Conservation (phyloP, 352 stramenopile species). For the Blastocystis hominis region DNA sequence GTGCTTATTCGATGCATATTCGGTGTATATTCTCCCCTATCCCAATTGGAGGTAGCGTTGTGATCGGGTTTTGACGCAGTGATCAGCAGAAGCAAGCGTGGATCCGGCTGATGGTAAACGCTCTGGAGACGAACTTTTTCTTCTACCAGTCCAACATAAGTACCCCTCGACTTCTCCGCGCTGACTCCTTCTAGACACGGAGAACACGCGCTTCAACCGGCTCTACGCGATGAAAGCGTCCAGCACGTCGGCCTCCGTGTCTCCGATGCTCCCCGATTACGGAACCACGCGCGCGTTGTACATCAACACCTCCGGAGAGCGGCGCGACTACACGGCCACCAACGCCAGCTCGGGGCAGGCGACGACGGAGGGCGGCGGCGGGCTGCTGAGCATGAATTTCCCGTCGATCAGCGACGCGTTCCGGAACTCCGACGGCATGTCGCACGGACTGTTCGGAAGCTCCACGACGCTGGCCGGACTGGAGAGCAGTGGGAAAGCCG, state of each 20-base stretch:
- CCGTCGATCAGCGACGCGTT: conserved; percentile 33
- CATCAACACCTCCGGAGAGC: background rate
- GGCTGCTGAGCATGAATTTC: conserved; percentile 12
- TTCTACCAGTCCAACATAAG: background rate
- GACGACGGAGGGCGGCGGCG: background rate
- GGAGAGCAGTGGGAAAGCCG: background rate
- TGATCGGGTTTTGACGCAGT: background rate
- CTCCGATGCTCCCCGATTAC: background rate
- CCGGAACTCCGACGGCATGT: background rate
- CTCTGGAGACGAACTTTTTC: conserved; percentile 50
- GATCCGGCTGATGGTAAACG: conserved; percentile 1
- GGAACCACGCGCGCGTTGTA: background rate
- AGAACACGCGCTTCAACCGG: background rate
- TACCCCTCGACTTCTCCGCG: background rate
- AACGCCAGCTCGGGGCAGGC: background rate
- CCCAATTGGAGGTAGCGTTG: background rate
- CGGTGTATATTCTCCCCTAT: conserved; percentile 29
- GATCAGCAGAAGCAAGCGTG: conserved; percentile 4
- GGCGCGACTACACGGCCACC: background rate
- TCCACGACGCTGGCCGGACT: background rate
- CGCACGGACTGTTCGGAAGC: background rate
- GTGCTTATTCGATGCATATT: conserved; percentile 25
- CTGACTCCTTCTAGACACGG: background rate
- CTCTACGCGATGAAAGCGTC: background rate
- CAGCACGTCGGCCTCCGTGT: background rate